Percentiles rank a stretch among this genome's conserved stretches.
phyloP scores from a whole-genome alignment of 768 basidiomycete species.

The Mycena leptocephala region DNA sequence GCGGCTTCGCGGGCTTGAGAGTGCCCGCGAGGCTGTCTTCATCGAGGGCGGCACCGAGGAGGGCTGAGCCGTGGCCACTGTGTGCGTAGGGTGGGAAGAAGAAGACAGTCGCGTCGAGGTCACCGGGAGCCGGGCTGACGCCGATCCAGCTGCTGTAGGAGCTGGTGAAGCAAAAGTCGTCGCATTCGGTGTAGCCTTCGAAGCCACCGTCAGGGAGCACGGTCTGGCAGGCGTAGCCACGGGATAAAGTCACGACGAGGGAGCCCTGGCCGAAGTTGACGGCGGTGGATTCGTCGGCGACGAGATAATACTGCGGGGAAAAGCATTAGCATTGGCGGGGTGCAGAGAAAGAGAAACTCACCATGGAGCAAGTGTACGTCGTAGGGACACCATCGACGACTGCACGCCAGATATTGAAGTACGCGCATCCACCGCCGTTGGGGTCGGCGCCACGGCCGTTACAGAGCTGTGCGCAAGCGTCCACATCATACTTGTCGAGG shows the following conservation, averaged over 20 bases:
- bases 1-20: slow-evolving; percentile 48
- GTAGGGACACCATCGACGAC: slow-evolving; percentile 62
- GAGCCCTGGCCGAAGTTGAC: slow-evolving; percentile 64
- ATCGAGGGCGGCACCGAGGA: slow-evolving; percentile 62
- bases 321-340: background rate
- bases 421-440: slow-evolving; percentile 62
- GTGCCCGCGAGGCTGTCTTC: slow-evolving; percentile 57
- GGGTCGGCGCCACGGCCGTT: slow-evolving; percentile 60
- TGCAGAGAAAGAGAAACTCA: slow-evolving; percentile 38
- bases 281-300: slow-evolving; percentile 61
- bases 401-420: slow-evolving; percentile 71
- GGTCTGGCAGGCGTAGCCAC: slow-evolving; percentile 61
- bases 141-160: slow-evolving; percentile 59
- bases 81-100: slow-evolving; percentile 59
- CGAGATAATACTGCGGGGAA: slow-evolving; percentile 58
- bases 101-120: slow-evolving; percentile 62
- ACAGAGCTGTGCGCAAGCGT: slow-evolving; percentile 62
- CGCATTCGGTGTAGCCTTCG: slow-evolving; percentile 57
- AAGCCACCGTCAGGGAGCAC: slow-evolving; percentile 60
- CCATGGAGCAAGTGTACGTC: slow-evolving; percentile 67
- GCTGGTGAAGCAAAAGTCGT: slow-evolving; percentile 58
- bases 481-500: slow-evolving; percentile 63
- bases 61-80: slow-evolving; percentile 54
- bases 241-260: slow-evolving; percentile 63
- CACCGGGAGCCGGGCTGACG: slow-evolving; percentile 52